Evolutionary conservation across 768 basidiomycete species (phyloP).

Genomic region (Udeniomyces megalosporus): DNA sequence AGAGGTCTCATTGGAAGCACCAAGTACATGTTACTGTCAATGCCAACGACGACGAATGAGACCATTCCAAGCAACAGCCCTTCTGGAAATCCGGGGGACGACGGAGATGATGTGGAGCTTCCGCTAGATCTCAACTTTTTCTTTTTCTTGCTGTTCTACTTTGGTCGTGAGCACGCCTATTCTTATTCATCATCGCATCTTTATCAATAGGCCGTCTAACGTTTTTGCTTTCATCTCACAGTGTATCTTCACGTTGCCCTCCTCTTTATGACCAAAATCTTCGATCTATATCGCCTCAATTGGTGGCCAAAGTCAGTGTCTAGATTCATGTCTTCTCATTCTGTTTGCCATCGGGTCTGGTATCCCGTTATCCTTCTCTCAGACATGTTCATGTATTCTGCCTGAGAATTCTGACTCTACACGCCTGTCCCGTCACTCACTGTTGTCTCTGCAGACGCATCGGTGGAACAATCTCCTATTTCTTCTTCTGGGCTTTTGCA

Average conservation of each 20-base stretch:
- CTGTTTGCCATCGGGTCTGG: no score
- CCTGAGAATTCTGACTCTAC: no score
- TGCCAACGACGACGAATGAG: neutral
- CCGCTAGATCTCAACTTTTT: conserved; percentile 33
- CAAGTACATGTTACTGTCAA: no score
- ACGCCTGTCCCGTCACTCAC: no score
- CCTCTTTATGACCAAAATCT: conserved; percentile 34
- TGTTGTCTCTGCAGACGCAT: no score
- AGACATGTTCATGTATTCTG: no score
- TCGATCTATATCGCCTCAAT: conserved; percentile 31
- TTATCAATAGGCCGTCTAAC: conserved; percentile 17
- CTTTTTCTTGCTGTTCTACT: conserved; percentile 29
- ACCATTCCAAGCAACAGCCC: neutral
- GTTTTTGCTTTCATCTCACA: neutral
- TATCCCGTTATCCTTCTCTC: no score
- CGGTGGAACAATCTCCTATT: conserved; percentile 31
- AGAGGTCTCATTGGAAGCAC: no score
- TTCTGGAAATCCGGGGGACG: neutral
- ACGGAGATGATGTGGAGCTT: conserved; percentile 11
- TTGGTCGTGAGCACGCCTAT: neutral
- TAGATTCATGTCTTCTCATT: no score
- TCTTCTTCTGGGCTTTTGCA: conserved; percentile 26
- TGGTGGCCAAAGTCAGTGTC: conserved; percentile 21
- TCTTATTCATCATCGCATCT: neutral
- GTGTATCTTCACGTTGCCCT: conserved; percentile 33